Conservation (phyloP, 495 filamentous ascomycete species). For the Aspergillus biplanus region DNA sequence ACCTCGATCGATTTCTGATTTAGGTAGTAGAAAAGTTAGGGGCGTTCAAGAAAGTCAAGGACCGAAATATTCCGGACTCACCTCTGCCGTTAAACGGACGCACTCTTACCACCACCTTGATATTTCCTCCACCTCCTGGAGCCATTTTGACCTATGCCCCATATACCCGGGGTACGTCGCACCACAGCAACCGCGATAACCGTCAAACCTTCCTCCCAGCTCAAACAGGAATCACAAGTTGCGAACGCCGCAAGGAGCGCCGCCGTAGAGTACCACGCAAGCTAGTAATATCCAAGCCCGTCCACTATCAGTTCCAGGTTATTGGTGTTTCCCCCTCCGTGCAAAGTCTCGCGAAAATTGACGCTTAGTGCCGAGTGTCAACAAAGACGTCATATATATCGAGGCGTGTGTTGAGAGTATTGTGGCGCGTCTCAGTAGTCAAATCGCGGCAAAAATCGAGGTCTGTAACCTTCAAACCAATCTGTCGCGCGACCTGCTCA, state of each 20-base stretch:
- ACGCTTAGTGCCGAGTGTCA: slow-evolving; percentile 33
- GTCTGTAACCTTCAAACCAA: not conserved
- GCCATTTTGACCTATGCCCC: slow-evolving; percentile 61
- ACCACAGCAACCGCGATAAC: slow-evolving; percentile 19
- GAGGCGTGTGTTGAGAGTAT: slow-evolving; percentile 20
- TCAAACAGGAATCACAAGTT: slow-evolving; percentile 39
- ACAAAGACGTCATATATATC: slow-evolving; percentile 52
- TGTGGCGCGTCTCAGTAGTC: slow-evolving; percentile 32
- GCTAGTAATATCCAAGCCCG: not conserved
- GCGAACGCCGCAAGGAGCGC: slow-evolving; percentile 48
- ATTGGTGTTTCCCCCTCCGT: slow-evolving; percentile 1
- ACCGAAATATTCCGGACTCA: slow-evolving; percentile 43
- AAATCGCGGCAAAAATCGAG: slow-evolving; percentile 18
- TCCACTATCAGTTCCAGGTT: slow-evolving; percentile 1
- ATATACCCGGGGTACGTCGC: slow-evolving; percentile 36
- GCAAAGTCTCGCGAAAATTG: slow-evolving; percentile 23
- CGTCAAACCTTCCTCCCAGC: slow-evolving; percentile 8
- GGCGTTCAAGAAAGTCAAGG: not conserved
- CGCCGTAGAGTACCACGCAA: slow-evolving; percentile 31
- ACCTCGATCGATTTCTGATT: slow-evolving; percentile 77
- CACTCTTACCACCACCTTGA: slow-evolving; percentile 98
- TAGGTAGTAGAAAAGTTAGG: slow-evolving; percentile 13
- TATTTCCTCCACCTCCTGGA: slow-evolving; percentile 87
- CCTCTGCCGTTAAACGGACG: slow-evolving; percentile 94
- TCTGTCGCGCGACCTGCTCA: slow-evolving; percentile 1